Base-by-base conservation (phyloP, 768 basidiomycete genomes). In the Neoboletus subvelutipes region DNA sequence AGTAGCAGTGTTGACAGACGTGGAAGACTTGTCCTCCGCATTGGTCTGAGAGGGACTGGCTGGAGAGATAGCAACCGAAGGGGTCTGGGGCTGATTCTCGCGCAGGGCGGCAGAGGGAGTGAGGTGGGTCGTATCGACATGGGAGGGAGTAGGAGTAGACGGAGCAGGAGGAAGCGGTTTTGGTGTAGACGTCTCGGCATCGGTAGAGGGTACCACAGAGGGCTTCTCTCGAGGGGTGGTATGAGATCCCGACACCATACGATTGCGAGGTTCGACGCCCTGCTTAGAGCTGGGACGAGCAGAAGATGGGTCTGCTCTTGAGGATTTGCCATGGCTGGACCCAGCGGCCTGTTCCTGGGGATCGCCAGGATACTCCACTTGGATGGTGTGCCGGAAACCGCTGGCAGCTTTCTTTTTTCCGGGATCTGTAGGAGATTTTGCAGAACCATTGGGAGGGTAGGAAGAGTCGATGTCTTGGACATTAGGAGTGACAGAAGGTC, bases 311-410 rank as follows among this genome's bases (percentile, higher is more conserved):
- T 62, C 65, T 15, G 60, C 48, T 59, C 59, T 71, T 15, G 63
- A 31, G 10, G 59, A 20, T 45, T 61, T 73, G 49, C 59, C 52
- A 31, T 71, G 72, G 31, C 57, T 62, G 43, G 62, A 55, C 3
- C 65, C 50, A 8, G 58, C 43, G 3, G 45, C 50, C 11, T 45
- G 65, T 15, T 68, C 70, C 41, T 59, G 62, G 6, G 81, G 80
- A 54, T 87, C 86, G 55, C 88, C 90, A 6, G 64, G 56, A 65
- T 98, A 98, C 73, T 99, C 97, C 57, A 98, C 89, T 71, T 98
- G 97, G 46, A 98, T 92, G 11, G 97, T 98, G 73, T 98, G 94
- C 48, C 94, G 78, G 72, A 90, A 87, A 52, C 79, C 79, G 2
- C 59, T 29, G 9, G 66, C 20, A 20, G 73, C 75, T 57, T 76